A percentile compares a stretch with the other conserved stretches of the same genome.
These are phyloP conservation scores for Cryphonectria radicalis DNA, from an alignment of 2,329 filamentous ascomycete genomes.

Conservation along the genomic window DNA sequence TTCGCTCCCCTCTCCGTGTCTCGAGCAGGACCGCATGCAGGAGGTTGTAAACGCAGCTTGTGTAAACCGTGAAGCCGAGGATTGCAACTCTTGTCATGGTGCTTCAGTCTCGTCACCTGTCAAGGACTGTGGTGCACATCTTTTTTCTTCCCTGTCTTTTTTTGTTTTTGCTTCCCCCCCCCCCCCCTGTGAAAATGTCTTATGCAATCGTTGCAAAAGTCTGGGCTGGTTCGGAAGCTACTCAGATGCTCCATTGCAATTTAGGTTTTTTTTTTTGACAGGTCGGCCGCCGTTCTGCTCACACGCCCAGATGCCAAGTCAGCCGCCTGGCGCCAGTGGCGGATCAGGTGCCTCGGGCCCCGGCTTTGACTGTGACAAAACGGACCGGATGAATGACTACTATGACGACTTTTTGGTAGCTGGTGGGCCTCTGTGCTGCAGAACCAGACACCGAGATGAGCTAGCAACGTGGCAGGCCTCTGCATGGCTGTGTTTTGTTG, in stretches of 20 bases:
- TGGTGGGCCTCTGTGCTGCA: neutral
- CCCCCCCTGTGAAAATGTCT: neutral
- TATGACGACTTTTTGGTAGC: neutral
- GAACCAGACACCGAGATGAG: neutral
- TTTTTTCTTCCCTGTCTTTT: neutral
- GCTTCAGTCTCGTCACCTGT: neutral
- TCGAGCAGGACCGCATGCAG: neutral
- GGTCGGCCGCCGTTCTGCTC: constrained; percentile 14
- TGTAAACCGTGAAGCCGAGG: neutral
- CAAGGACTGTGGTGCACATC: neutral
- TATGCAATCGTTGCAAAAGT: neutral
- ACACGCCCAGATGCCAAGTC: constrained; percentile 5
- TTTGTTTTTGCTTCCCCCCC: too few species aligned
- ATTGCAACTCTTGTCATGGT: neutral
- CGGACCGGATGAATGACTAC: neutral
- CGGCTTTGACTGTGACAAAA: constrained; percentile 5
- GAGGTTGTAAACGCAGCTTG: neutral
- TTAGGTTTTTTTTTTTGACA: constrained; percentile 19
- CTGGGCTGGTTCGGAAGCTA: neutral
- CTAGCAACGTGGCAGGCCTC: neutral
- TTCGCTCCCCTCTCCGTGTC: neutral
- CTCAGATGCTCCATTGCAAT: neutral
- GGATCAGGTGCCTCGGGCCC: constrained; percentile 15
- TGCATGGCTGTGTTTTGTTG: neutral
- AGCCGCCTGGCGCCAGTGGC: constrained; percentile 20